phyloP scores from a whole-genome alignment of 2,329 filamentous ascomycete species.

The Ramularia endophylla region DNA sequence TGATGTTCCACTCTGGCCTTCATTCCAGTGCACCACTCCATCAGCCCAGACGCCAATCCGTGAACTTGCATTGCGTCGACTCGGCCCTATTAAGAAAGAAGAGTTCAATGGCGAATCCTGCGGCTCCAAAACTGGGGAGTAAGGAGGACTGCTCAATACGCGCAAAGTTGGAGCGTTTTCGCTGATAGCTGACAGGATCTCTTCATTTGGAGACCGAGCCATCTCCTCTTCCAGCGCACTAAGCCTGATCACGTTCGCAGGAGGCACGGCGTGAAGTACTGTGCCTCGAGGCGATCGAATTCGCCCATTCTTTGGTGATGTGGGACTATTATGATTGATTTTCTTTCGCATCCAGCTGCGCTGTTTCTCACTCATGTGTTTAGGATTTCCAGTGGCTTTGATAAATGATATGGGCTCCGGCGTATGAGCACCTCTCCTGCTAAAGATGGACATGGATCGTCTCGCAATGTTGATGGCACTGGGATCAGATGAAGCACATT shows the following conservation, averaged over 20 bases:
- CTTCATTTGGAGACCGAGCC: slow-evolving; percentile 36
- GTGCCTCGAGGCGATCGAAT: slow-evolving; percentile 18
- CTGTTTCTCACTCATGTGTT: slow-evolving; percentile 19
- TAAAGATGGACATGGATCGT: slow-evolving; percentile 34
- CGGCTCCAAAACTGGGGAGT: slow-evolving; percentile 18
- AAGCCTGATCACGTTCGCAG: slow-evolving; percentile 24
- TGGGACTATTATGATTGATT: neutral
- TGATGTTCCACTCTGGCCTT: slow-evolving; percentile 2
- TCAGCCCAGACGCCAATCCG: slow-evolving; percentile 41
- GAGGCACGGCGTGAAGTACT: slow-evolving; percentile 29
- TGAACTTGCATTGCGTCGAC: slow-evolving; percentile 19
- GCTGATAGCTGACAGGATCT: slow-evolving; percentile 33
- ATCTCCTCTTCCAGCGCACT: slow-evolving; percentile 32
- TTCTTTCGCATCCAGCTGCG: slow-evolving; percentile 19
- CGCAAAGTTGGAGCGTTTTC: slow-evolving; percentile 11
- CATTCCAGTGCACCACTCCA: slow-evolving; percentile 39
- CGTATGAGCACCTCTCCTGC: slow-evolving; percentile 27
- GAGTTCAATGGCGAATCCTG: slow-evolving; percentile 1
- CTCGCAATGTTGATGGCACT: slow-evolving; percentile 3
- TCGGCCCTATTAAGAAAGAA: neutral
- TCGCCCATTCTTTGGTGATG: neutral
- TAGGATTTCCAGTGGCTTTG: slow-evolving; percentile 12
- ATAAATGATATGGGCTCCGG: slow-evolving; percentile 18
- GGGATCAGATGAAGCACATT: no score
- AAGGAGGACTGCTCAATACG: slow-evolving; percentile 16